These are phyloP conservation scores for Trichaptum fuscoviolaceum DNA, from an alignment of 768 basidiomycete genomes.

Conservation along the genomic window DNA sequence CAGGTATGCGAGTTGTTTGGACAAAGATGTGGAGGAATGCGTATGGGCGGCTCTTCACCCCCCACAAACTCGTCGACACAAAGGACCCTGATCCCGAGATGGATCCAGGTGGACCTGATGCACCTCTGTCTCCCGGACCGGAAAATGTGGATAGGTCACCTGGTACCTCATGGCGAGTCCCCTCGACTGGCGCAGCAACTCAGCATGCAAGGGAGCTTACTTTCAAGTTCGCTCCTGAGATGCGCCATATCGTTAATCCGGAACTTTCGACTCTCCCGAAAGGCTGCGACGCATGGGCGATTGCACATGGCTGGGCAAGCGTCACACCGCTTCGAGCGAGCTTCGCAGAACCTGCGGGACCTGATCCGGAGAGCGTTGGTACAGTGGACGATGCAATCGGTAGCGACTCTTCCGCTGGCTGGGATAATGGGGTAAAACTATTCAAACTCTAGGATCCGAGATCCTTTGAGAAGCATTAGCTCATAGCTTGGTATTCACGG, in stretches of 20 bases:
- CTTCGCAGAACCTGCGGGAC: constrained; percentile 58
- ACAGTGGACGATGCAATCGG: constrained; percentile 29
- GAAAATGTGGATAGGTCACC: not conserved
- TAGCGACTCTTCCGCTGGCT: not conserved
- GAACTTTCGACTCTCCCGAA: constrained; percentile 52
- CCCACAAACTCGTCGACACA: constrained; percentile 25
- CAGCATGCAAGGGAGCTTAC: constrained; percentile 35
- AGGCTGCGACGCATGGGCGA: constrained; percentile 81
- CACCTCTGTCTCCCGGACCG: constrained; percentile 11
- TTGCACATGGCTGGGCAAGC: constrained; percentile 62
- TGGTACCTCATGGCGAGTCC: not conserved
- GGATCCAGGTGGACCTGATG: constrained; percentile 37
- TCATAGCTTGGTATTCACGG: not conserved
- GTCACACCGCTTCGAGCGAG: constrained; percentile 74
- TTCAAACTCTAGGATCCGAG: constrained; percentile 38
- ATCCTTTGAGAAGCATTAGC: not conserved
- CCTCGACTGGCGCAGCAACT: not conserved
- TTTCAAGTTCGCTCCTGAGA: constrained; percentile 76
- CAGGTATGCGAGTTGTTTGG: constrained; percentile 68
- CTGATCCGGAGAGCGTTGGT: constrained; percentile 19
- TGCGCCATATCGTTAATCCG: constrained; percentile 64
- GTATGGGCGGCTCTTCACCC: constrained; percentile 77
- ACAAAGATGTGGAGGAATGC: constrained; percentile 82
- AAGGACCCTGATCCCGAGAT: constrained; percentile 28
- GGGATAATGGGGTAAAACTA: not conserved